Evolutionary conservation across 176 grass and related monocot species (phyloP), one percentile per base, ranked within the genome.

Genomic region (Rhynchospora tenuis): DNA sequence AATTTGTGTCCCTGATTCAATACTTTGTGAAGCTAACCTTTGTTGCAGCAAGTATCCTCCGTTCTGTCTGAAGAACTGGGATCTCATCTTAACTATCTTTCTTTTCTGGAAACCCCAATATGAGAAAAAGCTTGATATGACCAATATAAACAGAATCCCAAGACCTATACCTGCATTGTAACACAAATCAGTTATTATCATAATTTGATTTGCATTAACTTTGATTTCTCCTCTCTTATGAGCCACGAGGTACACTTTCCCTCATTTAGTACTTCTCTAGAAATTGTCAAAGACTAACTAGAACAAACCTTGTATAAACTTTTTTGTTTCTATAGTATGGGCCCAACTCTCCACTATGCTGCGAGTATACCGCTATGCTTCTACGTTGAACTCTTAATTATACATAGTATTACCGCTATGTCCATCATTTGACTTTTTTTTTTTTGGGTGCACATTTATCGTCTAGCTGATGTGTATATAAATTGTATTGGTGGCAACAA

Each of bases 31-130:
- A 42, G 23, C 29, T 38, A 76, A 76, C 33, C 45, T 38, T 76
- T 76, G 70, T 45, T 45, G 70, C 31, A 76, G n/a, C 22, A 76
- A 10, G 22, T n/a, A 76, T 3, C 70, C 70, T 48, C 70, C 70
- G 17, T 76, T 76, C 33, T 76, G 70, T 42, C 19, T 16, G 31
- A 76, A 76, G 11, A 33, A 76, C 22, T 42, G 22, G 27, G 22
- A 44, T 76, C 31, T 76, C 27, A 76, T 76, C 33, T 76, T 76
- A n/a, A 76, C 14, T 17, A 76, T 19, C 45, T 76, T 38, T 33
- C 70, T 28, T 76, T 44, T 45, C 31, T 76, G 12, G 22, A 38
- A 45, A 28, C 29, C 19, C 70, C 70, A 76, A 76, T 62, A 62
- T 17, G 17, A 62, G 58, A 5, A 62, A 20, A 62, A 62, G 20